Base-by-base conservation (phyloP, 2,329 filamentous ascomycete species). In the Leptographium radiaticola region DNA sequence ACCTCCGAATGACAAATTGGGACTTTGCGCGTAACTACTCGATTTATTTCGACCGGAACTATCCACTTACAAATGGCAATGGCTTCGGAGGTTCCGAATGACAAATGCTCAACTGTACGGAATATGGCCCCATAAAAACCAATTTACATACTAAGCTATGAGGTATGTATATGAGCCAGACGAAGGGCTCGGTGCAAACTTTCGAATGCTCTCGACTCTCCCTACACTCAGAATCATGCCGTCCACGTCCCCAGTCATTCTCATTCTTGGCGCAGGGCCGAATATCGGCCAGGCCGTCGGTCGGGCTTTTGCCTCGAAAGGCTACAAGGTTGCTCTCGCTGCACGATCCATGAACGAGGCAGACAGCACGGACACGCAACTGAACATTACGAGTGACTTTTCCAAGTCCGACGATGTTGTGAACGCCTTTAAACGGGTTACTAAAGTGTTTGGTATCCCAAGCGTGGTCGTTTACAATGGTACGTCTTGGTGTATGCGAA, bases 401-500 rank as follows among this genome's bases (percentile, higher is more conserved):
- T 58, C 64, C 0, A 58, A 70, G 12, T 63, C 70, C 0, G 51
- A 62, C 2, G 59, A 61, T n/a, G 62, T 76, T 1, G 54, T 59
- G 3, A 55, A 52, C 2, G 61, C 66, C 4, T 76, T 75, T 59
- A 55, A 61, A 1, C 64, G 66, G 56, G 69, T 73, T 3, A 15
- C 42, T 4, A 68, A 67, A 48, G 49, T 56, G 48, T 40, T 70
- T 9, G 64, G 67, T 18, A 52, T 63, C n/a, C 71, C 71, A 8
- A 68, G 65, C 53, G 71, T 75, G 2, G 67, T 74, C 6, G 63
- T 74, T 4, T 73, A 72, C 55, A 74, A 72, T 56, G 60, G 64
- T 67, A 59, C 39, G 58, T 18, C 13, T 25, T 25, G 5, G n/a
- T 39, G 16, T 16, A 11, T n/a, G 20, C 8, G 15, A 31, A 3